Base-by-base conservation (phyloP, 1,284 basidiomycete species). In the Bjerkandera adusta region DNA sequence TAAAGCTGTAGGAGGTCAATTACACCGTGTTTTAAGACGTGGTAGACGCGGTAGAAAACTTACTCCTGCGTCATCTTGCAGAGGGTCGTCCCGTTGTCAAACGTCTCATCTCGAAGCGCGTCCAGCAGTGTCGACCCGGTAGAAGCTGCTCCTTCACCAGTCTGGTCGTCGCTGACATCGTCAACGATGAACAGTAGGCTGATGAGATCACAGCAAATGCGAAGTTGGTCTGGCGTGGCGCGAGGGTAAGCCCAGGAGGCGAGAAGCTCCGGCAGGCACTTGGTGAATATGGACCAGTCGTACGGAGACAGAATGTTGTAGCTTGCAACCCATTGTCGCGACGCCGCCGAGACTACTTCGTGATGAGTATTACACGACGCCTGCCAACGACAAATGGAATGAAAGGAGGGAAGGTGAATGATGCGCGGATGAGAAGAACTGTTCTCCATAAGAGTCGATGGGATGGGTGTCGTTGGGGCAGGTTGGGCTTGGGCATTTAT, bases 101-200 rank as follows among this genome's bases (percentile, higher is more conserved):
- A 79, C 13, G 69, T 63, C 12, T 73, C 61, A 55, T 80, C 68
- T 46, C 63, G 67, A 69, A 85, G 71, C 8, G 75, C 72, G 43
- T 76, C 70, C 43, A 79, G 65, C 51, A 81, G 77, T 15, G 75
- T 66, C 29, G 71, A 66, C n/a, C 81, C 76, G 30, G 78, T 83
- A 26, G 66, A 61, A 32, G 70, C 66, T 25, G 81, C 83, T 44
- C 77, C 81, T 46, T 64, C 63, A 18, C 75, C 76, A 51, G 67
- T 73, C 63, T 83, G 81, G 44, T 83, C 81, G 56, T 86, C 83
- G 57, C 79, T 84, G 50, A 84, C 70, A 61, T 85, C 83, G 59
- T 87, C 84, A 43, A 84, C 69, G 34, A 81, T 78, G 62, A 84
- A 85, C 15, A 86, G 71, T 16, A 81, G 66, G 54, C 84, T 83